Evolutionary conservation across 768 basidiomycete species (phyloP), one percentile per base, ranked within the genome.

Genomic region (Lactifluus hygrophoroides): DNA sequence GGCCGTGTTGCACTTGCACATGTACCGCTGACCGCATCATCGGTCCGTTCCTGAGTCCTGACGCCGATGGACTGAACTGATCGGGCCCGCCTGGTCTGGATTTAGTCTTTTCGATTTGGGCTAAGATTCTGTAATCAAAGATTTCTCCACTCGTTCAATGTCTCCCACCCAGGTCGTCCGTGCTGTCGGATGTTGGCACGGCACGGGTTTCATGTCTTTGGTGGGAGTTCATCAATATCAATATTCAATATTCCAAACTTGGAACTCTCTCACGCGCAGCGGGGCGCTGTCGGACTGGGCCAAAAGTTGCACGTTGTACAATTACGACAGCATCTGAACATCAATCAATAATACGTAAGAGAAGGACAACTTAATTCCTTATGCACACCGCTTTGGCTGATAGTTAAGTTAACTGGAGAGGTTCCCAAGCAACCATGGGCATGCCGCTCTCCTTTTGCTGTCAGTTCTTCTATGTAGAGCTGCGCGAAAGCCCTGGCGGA

Each of bases 41-140:
- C 58, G 58, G 52, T 17, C 32, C 9, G 51, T 54, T 27, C 52
- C 58, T 59, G 32, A 37, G 0, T 10, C 54, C 54, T n/a, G n/a
- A n/a, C n/a, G n/a, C n/a, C n/a, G n/a, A n/a, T n/a, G n/a, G n/a
- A n/a, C n/a, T n/a, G n/a, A n/a, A n/a, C n/a, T n/a, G n/a, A n/a
- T n/a, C n/a, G n/a, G n/a, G n/a, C n/a, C n/a, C n/a, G 10, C 23
- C 40, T 40, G 28, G 1, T 34, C 32, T 23, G 40, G 40, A 19
- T 16, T 19, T 40, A 8, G n/a, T 8, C 40, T n/a, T 19, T n/a
- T 19, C 17, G 30, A 32, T 32, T 3, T 32, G 30, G 8, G 5
- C 35, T 37, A 17, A 14, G 16, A n/a, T 19, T 16, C 19, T 19
- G n/a, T 2, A 40, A 16, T 19, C 19, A 7, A 38, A 38, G n/a